Evolutionary conservation across 192 early-diverging fungal species (phyloP), one percentile per base, ranked within the genome.

Genomic region (Backusella sp.): DNA sequence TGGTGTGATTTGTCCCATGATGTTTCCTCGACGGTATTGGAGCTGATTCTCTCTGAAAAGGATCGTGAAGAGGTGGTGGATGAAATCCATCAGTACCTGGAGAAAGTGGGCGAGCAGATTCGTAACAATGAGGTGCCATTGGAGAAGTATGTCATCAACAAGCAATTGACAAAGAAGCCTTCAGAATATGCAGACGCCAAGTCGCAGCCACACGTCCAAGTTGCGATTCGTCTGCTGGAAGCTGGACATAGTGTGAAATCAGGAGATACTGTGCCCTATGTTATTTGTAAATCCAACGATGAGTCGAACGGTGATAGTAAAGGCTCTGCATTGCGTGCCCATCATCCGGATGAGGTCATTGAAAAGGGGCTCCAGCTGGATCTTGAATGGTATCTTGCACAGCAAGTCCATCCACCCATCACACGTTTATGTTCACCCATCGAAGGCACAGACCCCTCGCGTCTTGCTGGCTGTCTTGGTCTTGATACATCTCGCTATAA

Each of bases 1-100:
- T 99, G 97, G 97, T 99, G 96, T 85, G 96, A 86, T 1, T 85
- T 99, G 62, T 94, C 94, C 46, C 93, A 94, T 68, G 95, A 99
- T 67, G 96, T 92, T 4, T 97, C 96, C 2, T 81, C 85, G 82
- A 89, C 79, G 83, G 94, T 89, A 72, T 90, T 90, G 77, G 82
- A 85, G 19, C 85, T 87, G 70, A 88, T 95, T 65, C 75, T 90
- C 12, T 83, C 83, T 0, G 73, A 76, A 23, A 66, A 80, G 42
- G 89, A 90, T 62, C 84, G 91, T 6, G 94, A 93, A 56, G 86
- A 93, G 7, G 89, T 92, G 1, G 79, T 97, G 0, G 88, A 94
- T 2, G 86, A 85, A 1, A 96, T 99, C 73, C 94, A 98, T 72
- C 81, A 84, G 12, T 92, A 96, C 73, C 79, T 99, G 35, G 67